Evolutionary conservation across 2,329 filamentous ascomycete species (phyloP).

Genomic region (Trichoderma sp.): DNA sequence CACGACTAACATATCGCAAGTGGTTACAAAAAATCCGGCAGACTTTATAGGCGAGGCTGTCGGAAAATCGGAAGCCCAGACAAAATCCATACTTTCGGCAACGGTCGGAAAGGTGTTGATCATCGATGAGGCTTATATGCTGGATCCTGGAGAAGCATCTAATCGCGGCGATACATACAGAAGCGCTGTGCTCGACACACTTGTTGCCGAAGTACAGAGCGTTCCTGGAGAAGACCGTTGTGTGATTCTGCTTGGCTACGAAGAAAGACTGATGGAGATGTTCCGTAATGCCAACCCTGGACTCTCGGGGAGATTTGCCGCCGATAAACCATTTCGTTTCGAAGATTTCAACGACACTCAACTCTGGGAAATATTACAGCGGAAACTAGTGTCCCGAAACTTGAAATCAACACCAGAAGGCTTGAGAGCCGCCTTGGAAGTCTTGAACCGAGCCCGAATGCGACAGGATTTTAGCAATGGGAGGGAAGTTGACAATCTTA

Average conservation of each 20-base stretch:
- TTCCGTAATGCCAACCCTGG: conserved; percentile 8
- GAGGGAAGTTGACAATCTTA: background rate
- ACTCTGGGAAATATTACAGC: background rate
- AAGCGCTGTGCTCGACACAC: background rate
- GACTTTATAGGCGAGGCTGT: conserved; percentile 69
- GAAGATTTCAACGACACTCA: background rate
- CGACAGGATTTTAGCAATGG: background rate
- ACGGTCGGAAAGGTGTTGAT: conserved; percentile 68
- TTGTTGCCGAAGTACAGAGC: conserved; percentile 13
- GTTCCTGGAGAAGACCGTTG: conserved; percentile 9
- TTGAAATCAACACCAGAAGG: background rate
- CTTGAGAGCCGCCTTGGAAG: background rate
- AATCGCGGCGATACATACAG: background rate
- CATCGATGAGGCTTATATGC: conserved; percentile 67
- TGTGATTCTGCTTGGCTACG: conserved; percentile 5
- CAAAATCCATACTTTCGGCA: conserved; percentile 51
- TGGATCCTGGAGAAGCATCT: background rate
- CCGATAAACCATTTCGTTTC: conserved; percentile 8
- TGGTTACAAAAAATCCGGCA: conserved; percentile 57
- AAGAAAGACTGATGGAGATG: conserved; percentile 9
- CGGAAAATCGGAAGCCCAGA: conserved; percentile 70
- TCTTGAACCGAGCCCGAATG: conserved; percentile 2
- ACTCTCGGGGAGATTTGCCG: background rate
- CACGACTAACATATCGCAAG: conserved; percentile 38
- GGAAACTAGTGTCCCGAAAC: background rate